Percentiles rank a stretch among this genome's conserved stretches.
These are phyloP conservation scores for Omphalotus olearius DNA, from an alignment of 1,284 basidiomycete genomes.

Conservation along the genomic window DNA sequence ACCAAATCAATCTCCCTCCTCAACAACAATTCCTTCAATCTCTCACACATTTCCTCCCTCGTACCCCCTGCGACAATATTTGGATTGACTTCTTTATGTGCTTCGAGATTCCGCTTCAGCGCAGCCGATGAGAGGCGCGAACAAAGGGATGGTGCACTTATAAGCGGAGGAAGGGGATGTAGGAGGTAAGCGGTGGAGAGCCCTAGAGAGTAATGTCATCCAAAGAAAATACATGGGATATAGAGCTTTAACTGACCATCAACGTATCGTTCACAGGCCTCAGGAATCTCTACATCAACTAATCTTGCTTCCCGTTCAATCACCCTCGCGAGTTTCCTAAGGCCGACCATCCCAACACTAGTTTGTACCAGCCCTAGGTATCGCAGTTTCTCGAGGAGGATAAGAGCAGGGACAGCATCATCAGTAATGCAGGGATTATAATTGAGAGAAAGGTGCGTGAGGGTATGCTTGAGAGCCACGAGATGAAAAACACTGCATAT, in stretches of 20 bases:
- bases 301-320: slow-evolving; percentile 31
- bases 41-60: slow-evolving; percentile 35
- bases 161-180: slow-evolving; percentile 42
- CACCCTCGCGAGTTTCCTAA: slow-evolving; percentile 44
- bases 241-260: slow-evolving; percentile 32
- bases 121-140: slow-evolving; percentile 38
- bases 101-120: slow-evolving; percentile 51
- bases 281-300: slow-evolving; percentile 50
- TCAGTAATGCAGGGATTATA: slow-evolving; percentile 49
- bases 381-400: slow-evolving; percentile 40
- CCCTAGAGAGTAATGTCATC: slow-evolving; percentile 2
- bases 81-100: slow-evolving; percentile 29
- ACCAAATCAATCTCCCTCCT: slow-evolving; percentile 43
- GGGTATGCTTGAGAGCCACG: slow-evolving; percentile 46
- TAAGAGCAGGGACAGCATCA: slow-evolving; percentile 50
- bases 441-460: slow-evolving; percentile 46
- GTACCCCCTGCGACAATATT: slow-evolving; percentile 24
- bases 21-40: slow-evolving; percentile 34
- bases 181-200: slow-evolving; percentile 41
- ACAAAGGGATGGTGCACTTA: slow-evolving; percentile 39
- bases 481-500: slow-evolving; percentile 51
- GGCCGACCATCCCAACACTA: slow-evolving; percentile 48
- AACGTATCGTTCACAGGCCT: slow-evolving; percentile 47
- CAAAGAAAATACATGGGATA: background rate
- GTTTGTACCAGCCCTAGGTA: slow-evolving; percentile 53